Evolutionary conservation across 2,329 filamentous ascomycete species (phyloP).

Genomic region (Zymoseptoria pseudotritici): DNA sequence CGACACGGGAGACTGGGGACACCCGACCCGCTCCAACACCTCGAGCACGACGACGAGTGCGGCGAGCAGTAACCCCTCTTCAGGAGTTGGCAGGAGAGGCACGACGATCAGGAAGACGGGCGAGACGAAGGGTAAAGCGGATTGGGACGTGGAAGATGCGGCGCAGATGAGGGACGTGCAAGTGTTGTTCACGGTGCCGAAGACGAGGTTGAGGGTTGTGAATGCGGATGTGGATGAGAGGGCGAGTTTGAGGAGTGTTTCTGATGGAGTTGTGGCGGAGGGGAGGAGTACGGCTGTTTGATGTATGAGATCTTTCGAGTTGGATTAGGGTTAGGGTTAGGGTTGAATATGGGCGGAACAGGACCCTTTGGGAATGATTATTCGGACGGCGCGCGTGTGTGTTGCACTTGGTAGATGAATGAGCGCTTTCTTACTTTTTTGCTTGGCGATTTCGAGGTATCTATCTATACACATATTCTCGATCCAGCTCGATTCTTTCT

Average conservation of each 20-base stretch:
- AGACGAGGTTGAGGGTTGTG: slow-evolving; percentile 78
- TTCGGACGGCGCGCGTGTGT: background rate
- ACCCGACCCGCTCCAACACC: slow-evolving; percentile 5
- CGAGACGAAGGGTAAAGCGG: slow-evolving; percentile 32
- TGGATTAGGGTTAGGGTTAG: background rate
- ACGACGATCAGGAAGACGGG: slow-evolving; percentile 4
- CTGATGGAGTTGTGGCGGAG: slow-evolving; percentile 19
- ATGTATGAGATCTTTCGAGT: background rate
- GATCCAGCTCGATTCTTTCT: too few species aligned
- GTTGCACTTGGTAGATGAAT: background rate
- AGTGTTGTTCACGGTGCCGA: slow-evolving; percentile 86
- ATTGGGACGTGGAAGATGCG: slow-evolving; percentile 46
- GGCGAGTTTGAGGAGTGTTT: slow-evolving; percentile 30
- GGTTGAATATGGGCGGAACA: too few species aligned
- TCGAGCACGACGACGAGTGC: slow-evolving; percentile 11
- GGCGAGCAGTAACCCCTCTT: slow-evolving; percentile 4
- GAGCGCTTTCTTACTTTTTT: background rate
- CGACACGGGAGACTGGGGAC: slow-evolving; percentile 30
- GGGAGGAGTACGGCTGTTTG: background rate
- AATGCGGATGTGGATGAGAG: slow-evolving; percentile 56
- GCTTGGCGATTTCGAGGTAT: background rate
- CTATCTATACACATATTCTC: background rate
- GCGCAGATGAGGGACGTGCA: slow-evolving; percentile 43
- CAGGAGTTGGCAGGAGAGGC: background rate
- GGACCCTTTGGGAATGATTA: background rate